These are phyloP conservation scores for Cladosporium sp. DNA, from an alignment of 2,329 filamentous ascomycete genomes.

Conservation along the genomic window DNA sequence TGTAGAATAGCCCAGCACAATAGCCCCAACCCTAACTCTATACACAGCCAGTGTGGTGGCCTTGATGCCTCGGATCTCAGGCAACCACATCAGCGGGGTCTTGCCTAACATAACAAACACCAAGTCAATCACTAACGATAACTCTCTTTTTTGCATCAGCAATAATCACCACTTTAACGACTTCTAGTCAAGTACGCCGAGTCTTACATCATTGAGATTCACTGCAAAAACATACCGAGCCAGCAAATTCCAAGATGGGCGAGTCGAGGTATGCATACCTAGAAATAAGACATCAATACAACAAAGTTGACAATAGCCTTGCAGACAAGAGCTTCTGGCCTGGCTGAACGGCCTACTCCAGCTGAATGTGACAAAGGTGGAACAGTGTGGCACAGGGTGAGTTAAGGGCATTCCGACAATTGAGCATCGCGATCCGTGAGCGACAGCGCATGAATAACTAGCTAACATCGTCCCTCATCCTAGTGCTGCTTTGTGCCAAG, in stretches of 20 bases:
- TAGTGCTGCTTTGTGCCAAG: slow-evolving; percentile 91
- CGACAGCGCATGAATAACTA: background rate
- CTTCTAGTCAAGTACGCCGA: background rate
- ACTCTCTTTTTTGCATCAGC: slow-evolving; percentile 22
- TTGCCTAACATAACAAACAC: background rate
- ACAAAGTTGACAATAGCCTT: slow-evolving; percentile 11
- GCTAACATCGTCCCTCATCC: slow-evolving; percentile 14
- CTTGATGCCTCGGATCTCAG: background rate
- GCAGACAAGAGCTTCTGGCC: slow-evolving; percentile 87
- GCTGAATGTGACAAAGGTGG: slow-evolving; percentile 96
- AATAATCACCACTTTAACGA: background rate
- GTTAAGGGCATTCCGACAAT: slow-evolving; percentile 25
- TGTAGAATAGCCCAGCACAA: too few relatives aligned
- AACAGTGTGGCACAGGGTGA: slow-evolving; percentile 98
- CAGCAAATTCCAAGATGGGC: slow-evolving; percentile 20
- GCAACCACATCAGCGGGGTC: background rate
- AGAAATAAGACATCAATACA: background rate
- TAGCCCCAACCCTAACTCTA: background rate
- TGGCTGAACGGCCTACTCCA: slow-evolving; percentile 98
- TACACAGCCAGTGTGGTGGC: too few relatives aligned
- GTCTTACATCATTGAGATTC: too few relatives aligned
- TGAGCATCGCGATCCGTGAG: background rate
- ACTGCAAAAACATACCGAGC: background rate
- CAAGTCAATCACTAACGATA: slow-evolving; percentile 15
- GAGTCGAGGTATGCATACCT: slow-evolving; percentile 20